phyloP scores from a whole-genome alignment of 1,284 basidiomycete genomes.

The Pisolithus thermaeus region DNA sequence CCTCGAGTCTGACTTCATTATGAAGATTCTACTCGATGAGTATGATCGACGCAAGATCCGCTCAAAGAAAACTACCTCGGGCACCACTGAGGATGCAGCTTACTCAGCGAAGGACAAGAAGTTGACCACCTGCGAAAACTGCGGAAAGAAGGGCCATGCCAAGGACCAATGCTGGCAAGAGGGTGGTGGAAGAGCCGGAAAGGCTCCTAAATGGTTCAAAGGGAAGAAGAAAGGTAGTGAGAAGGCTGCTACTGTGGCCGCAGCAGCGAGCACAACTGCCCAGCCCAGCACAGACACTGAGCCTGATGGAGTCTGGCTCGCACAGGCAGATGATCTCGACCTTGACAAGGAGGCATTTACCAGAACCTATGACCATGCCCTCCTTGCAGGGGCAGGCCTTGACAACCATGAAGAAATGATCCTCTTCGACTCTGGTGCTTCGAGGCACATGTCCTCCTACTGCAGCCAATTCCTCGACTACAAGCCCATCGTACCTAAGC shows the following conservation, averaged over 20 bases:
- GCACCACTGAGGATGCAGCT: no score
- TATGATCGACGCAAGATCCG: neutral
- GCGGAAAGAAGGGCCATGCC: neutral
- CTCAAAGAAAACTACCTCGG: neutral
- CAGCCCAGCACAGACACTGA: neutral
- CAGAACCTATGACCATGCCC: neutral
- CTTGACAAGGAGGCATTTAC: neutral
- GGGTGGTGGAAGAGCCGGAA: neutral
- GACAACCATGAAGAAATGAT: neutral
- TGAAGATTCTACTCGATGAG: neutral
- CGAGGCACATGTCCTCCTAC: conserved; percentile 16
- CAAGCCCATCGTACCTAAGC: conserved; percentile 20
- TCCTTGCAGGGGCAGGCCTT: neutral
- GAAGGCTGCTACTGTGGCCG: neutral
- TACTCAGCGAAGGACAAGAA: no score
- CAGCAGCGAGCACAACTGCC: neutral
- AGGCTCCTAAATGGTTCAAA: neutral
- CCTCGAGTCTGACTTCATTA: neutral
- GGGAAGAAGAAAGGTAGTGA: neutral
- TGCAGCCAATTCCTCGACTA: conserved; percentile 28
- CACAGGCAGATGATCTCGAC: neutral
- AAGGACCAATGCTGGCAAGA: neutral
- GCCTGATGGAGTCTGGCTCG: neutral
- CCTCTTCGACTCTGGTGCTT: neutral
- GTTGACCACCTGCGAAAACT: no score